Base-by-base conservation (phyloP, 306 rosid genomes). In the Corylus avellana region DNA sequence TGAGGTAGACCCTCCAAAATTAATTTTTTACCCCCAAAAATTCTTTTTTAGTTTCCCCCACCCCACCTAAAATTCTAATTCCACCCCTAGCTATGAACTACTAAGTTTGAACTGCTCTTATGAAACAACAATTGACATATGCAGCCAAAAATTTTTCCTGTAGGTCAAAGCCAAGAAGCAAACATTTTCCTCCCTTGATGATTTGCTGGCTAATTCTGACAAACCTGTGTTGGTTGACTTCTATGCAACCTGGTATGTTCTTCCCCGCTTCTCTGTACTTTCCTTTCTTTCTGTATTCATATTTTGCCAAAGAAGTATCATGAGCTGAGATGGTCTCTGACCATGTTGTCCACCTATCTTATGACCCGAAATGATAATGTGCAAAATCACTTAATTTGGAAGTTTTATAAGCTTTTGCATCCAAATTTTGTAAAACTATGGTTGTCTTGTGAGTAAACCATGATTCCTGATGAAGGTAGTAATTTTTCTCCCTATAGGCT, bases 151-250 rank as follows among this genome's bases (percentile, higher is more conserved):
- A 55, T 61, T 8, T 53, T 76, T 82, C 78, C 46, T 87, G 77
- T 78, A 92, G 98, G 97, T 90, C 61, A 82, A 80, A 84, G 97
- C 98, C 63, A 92, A 89, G 90, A 92, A 90, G 78, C 92, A 95
- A 81, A 86, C 92, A 7, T 95, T 87, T 80, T 89, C 97, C 61
- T 84, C 93, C 16, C 91, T 95, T 62, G 97, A 95, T 39, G 98
- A 95, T 74, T 86, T 95, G 87, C 85, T 95, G 80, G 83, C 84
- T 22, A 89, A 88, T 75, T 77, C 95, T 37, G 97, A 89, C 13
- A 95, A 85, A 74, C 98, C 98, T 49, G 94, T 95, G 7, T 74
- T 95, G 79, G 98, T 95, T 72, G 98, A 95, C 91, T 95, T 95
- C 86, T 95, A 95, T 82, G 98, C 98, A 4, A 92, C 98, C 78